Base-by-base conservation (phyloP, 208 protist species). In the Balamuthia mandrillaris region DNA sequence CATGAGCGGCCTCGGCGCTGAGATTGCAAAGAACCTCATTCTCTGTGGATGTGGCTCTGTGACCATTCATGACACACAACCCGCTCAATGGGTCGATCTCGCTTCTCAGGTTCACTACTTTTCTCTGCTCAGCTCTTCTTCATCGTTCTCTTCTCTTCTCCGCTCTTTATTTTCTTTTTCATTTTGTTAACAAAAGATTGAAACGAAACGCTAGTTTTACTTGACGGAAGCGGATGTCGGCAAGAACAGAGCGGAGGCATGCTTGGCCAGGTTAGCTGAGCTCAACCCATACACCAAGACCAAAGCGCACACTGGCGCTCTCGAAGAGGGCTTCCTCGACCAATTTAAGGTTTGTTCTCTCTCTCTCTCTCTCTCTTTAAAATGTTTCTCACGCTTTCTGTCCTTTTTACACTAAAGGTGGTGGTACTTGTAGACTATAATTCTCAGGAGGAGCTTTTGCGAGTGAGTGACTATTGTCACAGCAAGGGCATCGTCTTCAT, bases 1-100 rank as follows among this genome's bases (percentile, higher is more conserved):
- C 41, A 27, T 96, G 9, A 75, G 70, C 27, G 96, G 96, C 49
- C 77, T 98, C 10, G 96, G 95, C 60, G 82, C 95, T 41, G 96
- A 98, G 88, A 96, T 97, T 10, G 95, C 95, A 39, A 97, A 98
- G 90, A 97, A 98, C 86, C 61, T 97, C 27, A 88, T 96, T 27
- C 91, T 98, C 2, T 93, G 92, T 31, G 95, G 96, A 66, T 93
- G 97, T n/a, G 91, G 95, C 60, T 89, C 84, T 41, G 89, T 97
- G n/a, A 94, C 93, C 5, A 31, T 98, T 5, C 89, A 94, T 51
- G 96, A 98, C 88, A 29, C 58, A 18, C 49, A 82, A 18, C 35
- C 47, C 0, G 86, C 89, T 4, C 3, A 49, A 42, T 66, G 96
- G 12, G 3, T 10, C 4, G 95, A 98, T 82, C 88, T 97, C 3